phyloP scores from a whole-genome alignment of 2,329 filamentous ascomycete genomes.

The Pyricularia sp. region DNA sequence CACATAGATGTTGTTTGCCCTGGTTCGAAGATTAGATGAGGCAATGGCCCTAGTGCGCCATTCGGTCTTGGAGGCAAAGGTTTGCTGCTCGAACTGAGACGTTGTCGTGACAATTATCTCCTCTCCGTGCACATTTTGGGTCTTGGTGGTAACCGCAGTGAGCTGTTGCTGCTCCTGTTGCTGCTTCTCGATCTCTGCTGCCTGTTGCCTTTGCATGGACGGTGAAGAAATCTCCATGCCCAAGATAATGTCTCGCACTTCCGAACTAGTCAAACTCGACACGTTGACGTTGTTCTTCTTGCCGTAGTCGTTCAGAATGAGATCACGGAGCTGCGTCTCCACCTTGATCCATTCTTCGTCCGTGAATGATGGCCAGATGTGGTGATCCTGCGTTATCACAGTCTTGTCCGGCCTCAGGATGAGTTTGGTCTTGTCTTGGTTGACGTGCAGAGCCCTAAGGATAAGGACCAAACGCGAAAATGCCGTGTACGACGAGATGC shows the following conservation, averaged over 20 bases:
- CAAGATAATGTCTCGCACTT: conserved; percentile 95
- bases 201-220: conserved; percentile 96
- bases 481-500: conserved; percentile 94
- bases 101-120: conserved; percentile 98
- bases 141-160: conserved; percentile 96
- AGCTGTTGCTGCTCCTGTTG: conserved; percentile 93
- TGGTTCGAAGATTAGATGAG: conserved; percentile 85
- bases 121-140: conserved; percentile 91
- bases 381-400: conserved; percentile 95
- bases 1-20: conserved; percentile 97
- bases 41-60: conserved; percentile 97
- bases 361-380: conserved; percentile 91
- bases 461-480: conserved; percentile 95
- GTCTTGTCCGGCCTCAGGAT: conserved; percentile 93
- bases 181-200: conserved; percentile 97
- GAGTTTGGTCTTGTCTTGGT: conserved; percentile 96
- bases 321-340: conserved; percentile 89
- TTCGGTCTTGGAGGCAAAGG: conserved; percentile 96
- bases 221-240: conserved; percentile 99
- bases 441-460: conserved; percentile 89
- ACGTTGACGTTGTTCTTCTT: conserved; percentile 99
- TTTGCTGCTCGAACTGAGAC: conserved; percentile 94
- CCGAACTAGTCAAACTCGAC: conserved; percentile 88
- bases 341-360: conserved; percentile 99
- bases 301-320: conserved; percentile 96